Base-by-base conservation (phyloP, 78 protist genomes). In the Dictyostelium firmibasis region DNA sequence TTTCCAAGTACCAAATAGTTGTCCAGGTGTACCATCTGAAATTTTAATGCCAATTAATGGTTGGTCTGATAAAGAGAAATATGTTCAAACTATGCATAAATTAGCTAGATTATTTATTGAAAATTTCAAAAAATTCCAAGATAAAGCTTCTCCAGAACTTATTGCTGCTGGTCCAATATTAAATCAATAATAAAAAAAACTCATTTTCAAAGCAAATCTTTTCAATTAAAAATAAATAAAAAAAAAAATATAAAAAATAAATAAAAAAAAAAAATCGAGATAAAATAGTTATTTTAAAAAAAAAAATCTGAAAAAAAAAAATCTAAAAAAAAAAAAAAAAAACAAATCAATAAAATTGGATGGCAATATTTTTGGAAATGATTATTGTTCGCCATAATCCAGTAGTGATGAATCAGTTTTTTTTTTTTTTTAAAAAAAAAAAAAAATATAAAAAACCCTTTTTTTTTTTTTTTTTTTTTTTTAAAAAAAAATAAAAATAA, bases 51-150 rank as follows among this genome's bases (percentile, higher is more conserved):
- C 99, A 64, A 6, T 53, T 75, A 69, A 62, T 72, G 83, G 98
- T 14, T 99, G 99, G 99, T 44, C 67, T 23, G 93, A 96, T 95
- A 79, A 97, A 85, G 97, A 41, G 35, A 96, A 84, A 84, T 98
- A 64, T 95, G 57, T 62, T 9, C 50, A 2, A 29, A 75, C 95
- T 14, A 67, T 60, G 38, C 11, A 62, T 81, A 84, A 97, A 91
- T 96, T 99, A 35, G 96, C 98, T 27, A 84, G 25, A 23, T 62
- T 97, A 43, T 99, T 98, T 92, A 75, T 72, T 31, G 97, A 78
- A 43, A 98, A 98, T 96, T 96, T 95, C 53, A 86, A 44, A 35
- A 86, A 98, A 84, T 98, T 76, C 76, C 92, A 85, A 78, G 96
- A 93, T 78, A 91, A 62, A 47, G 97, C 95, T 35, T 16, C 97